Evolutionary conservation across 305 asterid species (phyloP).

Genomic region (Fraxinus dipetala): DNA sequence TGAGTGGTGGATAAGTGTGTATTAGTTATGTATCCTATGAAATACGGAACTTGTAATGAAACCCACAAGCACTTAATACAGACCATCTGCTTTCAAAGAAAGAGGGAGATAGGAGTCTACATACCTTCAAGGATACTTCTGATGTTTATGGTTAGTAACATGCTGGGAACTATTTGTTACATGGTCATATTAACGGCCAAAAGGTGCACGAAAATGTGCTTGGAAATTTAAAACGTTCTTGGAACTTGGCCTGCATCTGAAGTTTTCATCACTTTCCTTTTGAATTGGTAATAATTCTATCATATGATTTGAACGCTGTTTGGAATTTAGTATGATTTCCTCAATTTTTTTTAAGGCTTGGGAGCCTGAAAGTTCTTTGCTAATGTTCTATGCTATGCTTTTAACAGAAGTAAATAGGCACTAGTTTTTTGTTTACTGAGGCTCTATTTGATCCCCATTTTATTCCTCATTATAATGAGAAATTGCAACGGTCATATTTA

Average conservation of each 20-base stretch:
- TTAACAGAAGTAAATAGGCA: neutral
- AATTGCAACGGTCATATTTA: no score
- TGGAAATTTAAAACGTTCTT: neutral
- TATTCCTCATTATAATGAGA: no score
- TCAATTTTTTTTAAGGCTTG: neutral
- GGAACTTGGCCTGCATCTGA: neutral
- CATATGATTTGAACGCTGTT: neutral
- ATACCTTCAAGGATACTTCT: constrained; percentile 1
- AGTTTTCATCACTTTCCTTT: neutral
- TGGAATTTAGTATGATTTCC: neutral
- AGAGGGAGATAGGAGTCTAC: neutral
- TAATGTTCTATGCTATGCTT: neutral
- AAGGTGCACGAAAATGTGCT: neutral
- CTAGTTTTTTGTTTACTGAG: neutral
- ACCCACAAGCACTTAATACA: neutral
- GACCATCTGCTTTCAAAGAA: neutral
- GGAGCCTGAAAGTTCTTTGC: neutral
- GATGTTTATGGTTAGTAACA: neutral
- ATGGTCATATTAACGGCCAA: neutral
- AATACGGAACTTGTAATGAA: neutral
- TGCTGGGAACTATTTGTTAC: neutral
- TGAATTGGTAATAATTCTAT: neutral
- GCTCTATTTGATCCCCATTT: no score
- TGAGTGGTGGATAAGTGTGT: neutral
- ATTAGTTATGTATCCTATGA: neutral